Conservation (phyloP, 1,284 basidiomycete species). For the Puccinia triticina region DNA sequence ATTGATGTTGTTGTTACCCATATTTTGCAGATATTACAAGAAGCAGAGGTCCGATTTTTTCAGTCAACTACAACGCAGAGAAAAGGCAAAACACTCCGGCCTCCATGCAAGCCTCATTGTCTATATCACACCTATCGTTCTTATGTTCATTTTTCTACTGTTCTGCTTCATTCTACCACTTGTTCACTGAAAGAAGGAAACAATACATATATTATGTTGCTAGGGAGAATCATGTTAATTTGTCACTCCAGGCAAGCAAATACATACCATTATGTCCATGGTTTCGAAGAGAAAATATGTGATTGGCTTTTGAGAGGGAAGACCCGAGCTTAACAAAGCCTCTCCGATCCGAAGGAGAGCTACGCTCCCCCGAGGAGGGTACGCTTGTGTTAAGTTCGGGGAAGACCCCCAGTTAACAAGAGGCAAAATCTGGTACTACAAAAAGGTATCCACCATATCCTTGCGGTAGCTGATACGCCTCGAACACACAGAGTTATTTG, state of each 20-base stretch:
- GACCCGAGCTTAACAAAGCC: too few relatives aligned
- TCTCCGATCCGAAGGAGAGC: too few relatives aligned
- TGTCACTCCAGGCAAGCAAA: neutral
- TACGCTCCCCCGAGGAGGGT: too few relatives aligned
- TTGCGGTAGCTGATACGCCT: too few relatives aligned
- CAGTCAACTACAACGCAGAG: neutral
- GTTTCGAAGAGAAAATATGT: too few relatives aligned
- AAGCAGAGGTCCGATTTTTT: neutral
- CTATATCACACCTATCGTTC: neutral
- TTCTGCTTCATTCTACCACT: neutral
- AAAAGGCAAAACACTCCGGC: neutral
- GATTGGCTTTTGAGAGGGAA: too few relatives aligned
- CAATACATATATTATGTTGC: neutral
- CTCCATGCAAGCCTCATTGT: neutral
- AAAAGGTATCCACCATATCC: too few relatives aligned
- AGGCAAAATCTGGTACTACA: too few relatives aligned
- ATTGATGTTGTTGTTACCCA: conserved; percentile 25
- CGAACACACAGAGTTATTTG: too few relatives aligned
- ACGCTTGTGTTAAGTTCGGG: too few relatives aligned
- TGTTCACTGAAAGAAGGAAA: neutral
- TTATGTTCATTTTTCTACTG: neutral
- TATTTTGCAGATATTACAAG: neutral
- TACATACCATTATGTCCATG: neutral
- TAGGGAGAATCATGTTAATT: neutral
- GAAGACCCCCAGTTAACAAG: too few relatives aligned